Conservation (phyloP, 768 basidiomycete genomes). For the Ramaria sp. region DNA sequence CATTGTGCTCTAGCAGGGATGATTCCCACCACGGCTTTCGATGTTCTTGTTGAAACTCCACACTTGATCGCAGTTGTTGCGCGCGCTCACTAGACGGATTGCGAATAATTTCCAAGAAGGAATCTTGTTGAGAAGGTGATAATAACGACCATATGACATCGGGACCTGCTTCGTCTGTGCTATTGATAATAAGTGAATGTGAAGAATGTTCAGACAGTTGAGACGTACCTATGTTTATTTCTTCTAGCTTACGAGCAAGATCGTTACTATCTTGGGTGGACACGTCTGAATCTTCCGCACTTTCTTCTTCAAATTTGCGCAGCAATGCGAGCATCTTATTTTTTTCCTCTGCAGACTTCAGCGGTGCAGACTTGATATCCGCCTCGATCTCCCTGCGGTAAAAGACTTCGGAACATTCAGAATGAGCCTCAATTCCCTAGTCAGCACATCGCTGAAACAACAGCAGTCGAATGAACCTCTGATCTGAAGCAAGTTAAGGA, state of each 20-base stretch:
- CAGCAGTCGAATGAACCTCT: conserved; percentile 31
- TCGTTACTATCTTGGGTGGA: conserved; percentile 30
- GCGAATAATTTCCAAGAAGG: conserved; percentile 46
- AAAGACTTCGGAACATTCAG: conserved; percentile 71
- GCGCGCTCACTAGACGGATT: conserved; percentile 55
- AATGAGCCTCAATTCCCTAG: conserved; percentile 36
- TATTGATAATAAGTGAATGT: background rate
- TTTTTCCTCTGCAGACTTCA: conserved; percentile 47
- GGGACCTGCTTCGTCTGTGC: conserved; percentile 41
- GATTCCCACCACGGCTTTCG: conserved; percentile 69
- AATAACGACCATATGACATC: conserved; percentile 53
- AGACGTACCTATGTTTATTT: conserved; percentile 50
- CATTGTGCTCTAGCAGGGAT: conserved; percentile 7
- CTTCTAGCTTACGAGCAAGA: conserved; percentile 39
- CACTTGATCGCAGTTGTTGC: conserved; percentile 46
- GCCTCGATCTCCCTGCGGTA: conserved; percentile 64
- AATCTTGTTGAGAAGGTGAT: conserved; percentile 44
- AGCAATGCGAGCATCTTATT: conserved; percentile 59
- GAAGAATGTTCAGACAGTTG: background rate
- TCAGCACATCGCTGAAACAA: conserved; percentile 5
- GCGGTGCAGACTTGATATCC: conserved; percentile 46
- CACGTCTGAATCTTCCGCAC: conserved; percentile 23
- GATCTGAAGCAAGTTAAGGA: conserved; percentile 72
- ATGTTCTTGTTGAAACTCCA: conserved; percentile 38
- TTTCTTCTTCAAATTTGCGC: conserved; percentile 61